Conservation (phyloP, 2,329 filamentous ascomycete genomes). For the Leptodontidium sp. region DNA sequence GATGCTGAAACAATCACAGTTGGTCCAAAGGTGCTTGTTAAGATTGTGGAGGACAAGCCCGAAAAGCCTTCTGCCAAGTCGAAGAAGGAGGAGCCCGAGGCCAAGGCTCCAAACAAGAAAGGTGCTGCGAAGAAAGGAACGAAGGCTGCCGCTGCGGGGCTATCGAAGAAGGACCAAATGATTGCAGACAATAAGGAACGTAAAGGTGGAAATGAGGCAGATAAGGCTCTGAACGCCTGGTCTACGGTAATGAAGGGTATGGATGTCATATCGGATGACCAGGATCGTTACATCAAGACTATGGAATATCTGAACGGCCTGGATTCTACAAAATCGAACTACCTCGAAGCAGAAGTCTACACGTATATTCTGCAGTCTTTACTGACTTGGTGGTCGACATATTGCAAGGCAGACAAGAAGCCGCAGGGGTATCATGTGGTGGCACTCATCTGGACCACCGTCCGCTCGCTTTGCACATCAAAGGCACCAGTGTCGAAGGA, state of each 20-base stretch:
- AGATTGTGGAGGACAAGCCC: conserved; percentile 42
- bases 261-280: conserved; percentile 40
- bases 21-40: conserved; percentile 42
- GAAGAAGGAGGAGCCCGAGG: conserved; percentile 40
- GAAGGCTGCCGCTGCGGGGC: conserved; percentile 51
- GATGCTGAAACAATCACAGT: conserved; percentile 71
- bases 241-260: conserved; percentile 43
- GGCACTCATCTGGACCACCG: conserved; percentile 56
- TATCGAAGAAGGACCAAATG: conserved; percentile 48
- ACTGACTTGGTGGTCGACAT: conserved; percentile 56
- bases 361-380: conserved; percentile 59
- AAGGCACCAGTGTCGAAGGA: conserved; percentile 52
- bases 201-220: conserved; percentile 43
- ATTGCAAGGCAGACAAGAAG: conserved; percentile 48
- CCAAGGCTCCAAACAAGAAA: conserved; percentile 24
- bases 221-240: conserved; percentile 47
- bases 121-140: conserved; percentile 42
- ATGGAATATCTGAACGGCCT: conserved; percentile 44
- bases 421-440: conserved; percentile 51
- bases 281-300: conserved; percentile 44
- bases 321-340: conserved; percentile 40
- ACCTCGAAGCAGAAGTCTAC: conserved; percentile 47
- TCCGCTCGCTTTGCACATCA: conserved; percentile 49
- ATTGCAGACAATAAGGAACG: conserved; percentile 45
- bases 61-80: conserved; percentile 34